A percentile compares a stretch with the other conserved stretches of the same genome.
These are phyloP conservation scores for Huntiella bhutanensis DNA, from an alignment of 2,329 filamentous ascomycete species.

Conservation along the genomic window DNA sequence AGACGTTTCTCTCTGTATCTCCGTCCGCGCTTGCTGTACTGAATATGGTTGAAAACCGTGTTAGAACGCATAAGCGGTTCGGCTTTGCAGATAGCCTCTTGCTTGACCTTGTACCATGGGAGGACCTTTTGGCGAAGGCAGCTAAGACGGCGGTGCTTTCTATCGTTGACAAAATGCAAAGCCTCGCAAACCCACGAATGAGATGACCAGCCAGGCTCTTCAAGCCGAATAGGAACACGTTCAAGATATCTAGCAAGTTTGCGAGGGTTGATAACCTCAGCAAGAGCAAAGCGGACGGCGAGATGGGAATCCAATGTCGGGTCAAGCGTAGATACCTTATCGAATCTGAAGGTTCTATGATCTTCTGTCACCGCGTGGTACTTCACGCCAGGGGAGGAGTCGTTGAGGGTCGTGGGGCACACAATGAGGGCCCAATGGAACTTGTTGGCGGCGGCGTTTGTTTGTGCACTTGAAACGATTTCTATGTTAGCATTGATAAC, in stretches of 20 bases:
- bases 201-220: conserved; percentile 2
- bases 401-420: conserved; percentile 1
- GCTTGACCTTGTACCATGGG: conserved; percentile 9
- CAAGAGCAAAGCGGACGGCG: conserved; percentile 6
- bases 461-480: too few species aligned
- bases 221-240: conserved; percentile 1
- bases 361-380: conserved; percentile 3
- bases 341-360: background rate
- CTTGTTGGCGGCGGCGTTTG: background rate
- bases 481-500: too few species aligned
- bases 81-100: background rate
- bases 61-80: background rate
- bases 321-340: too few species aligned
- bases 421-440: conserved; percentile 9
- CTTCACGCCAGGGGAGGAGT: background rate
- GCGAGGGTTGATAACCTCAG: conserved; percentile 3
- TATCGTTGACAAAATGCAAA: conserved; percentile 4
- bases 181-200: conserved; percentile 7
- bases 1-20: too few species aligned
- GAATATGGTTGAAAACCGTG: background rate
- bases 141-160: background rate
- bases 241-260: conserved; percentile 3
- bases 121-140: conserved; percentile 4
- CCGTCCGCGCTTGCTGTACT: background rate
- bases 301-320: conserved; percentile 6